These are phyloP conservation scores for Gossypium gossypioides DNA, from an alignment of 441 rosid species.

Conservation along the genomic window DNA sequence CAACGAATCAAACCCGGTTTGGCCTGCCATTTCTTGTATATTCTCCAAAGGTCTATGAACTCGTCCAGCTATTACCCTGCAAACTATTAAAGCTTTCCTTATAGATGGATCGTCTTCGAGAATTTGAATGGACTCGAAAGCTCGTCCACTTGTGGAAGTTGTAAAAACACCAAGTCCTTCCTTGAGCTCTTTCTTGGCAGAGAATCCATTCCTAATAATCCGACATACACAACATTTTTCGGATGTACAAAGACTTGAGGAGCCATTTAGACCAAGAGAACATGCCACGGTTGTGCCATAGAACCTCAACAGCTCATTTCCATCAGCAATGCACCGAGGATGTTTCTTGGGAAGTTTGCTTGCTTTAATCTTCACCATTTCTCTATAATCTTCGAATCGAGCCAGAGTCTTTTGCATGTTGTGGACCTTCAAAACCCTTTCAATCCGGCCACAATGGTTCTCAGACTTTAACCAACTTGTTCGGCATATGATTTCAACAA, in stretches of 20 bases:
- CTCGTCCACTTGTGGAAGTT: constrained; percentile 87
- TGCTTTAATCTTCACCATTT: constrained; percentile 71
- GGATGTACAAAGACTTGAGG: constrained; percentile 61
- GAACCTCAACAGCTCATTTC: constrained; percentile 86
- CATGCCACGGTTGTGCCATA: constrained; percentile 75
- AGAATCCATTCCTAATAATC: constrained; percentile 69
- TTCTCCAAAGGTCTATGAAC: constrained; percentile 86
- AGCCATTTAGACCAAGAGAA: constrained; percentile 68
- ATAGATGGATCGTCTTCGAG: constrained; percentile 33
- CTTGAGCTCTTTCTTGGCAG: constrained; percentile 60
- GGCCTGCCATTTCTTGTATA: constrained; percentile 63
- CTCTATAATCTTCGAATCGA: constrained; percentile 80
- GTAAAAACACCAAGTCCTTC: constrained; percentile 84
- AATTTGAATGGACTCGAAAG: constrained; percentile 50
- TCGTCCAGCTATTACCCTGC: constrained; percentile 92
- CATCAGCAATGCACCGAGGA: constrained; percentile 85
- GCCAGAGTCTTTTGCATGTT: constrained; percentile 88
- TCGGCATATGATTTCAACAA: constrained; percentile 84
- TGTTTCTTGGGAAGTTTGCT: constrained; percentile 90
- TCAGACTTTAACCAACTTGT: constrained; percentile 85
- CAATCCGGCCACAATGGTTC: constrained; percentile 74
- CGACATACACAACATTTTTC: constrained; percentile 74
- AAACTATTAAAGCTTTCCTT: constrained; percentile 82
- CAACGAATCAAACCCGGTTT: constrained; percentile 82
- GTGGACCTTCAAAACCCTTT: constrained; percentile 80